Conservation (phyloP, 192 early-diverging fungal genomes). For the Kappamyces sp. region DNA sequence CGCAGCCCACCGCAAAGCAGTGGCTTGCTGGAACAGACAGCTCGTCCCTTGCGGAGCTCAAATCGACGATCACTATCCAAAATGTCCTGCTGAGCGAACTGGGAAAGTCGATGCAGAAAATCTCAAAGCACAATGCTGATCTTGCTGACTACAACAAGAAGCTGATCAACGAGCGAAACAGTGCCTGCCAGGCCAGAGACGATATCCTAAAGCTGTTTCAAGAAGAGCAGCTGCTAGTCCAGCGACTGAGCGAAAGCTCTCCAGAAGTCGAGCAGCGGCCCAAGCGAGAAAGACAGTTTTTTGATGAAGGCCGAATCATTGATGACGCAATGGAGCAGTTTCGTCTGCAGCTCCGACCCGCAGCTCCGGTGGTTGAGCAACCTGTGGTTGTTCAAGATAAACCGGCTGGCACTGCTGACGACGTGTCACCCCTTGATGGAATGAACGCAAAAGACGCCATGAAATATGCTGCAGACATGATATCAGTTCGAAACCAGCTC, state of each 20-base stretch:
- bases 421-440: too few relatives aligned
- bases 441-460: too few relatives aligned
- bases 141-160: constrained; percentile 6
- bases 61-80: constrained; percentile 7
- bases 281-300: not conserved
- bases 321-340: constrained; percentile 2
- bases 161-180: constrained; percentile 4
- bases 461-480: too few relatives aligned
- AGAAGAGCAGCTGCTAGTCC: not conserved
- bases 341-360: not conserved
- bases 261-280: too few relatives aligned
- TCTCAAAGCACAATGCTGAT: constrained; percentile 5
- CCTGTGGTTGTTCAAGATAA: too few relatives aligned
- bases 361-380: too few relatives aligned
- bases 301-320: constrained; percentile 7
- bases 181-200: constrained; percentile 5
- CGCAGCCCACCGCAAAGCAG: too few relatives aligned
- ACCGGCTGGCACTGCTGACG: too few relatives aligned
- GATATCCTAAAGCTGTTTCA: constrained; percentile 2
- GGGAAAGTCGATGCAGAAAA: constrained; percentile 2
- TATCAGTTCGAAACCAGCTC: too few relatives aligned
- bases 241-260: too few relatives aligned
- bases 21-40: too few relatives aligned
- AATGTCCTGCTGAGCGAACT: constrained; percentile 9
- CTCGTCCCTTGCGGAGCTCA: not conserved